Conservation (phyloP, 192 early-diverging fungal genomes). For the Podila epicladia region DNA sequence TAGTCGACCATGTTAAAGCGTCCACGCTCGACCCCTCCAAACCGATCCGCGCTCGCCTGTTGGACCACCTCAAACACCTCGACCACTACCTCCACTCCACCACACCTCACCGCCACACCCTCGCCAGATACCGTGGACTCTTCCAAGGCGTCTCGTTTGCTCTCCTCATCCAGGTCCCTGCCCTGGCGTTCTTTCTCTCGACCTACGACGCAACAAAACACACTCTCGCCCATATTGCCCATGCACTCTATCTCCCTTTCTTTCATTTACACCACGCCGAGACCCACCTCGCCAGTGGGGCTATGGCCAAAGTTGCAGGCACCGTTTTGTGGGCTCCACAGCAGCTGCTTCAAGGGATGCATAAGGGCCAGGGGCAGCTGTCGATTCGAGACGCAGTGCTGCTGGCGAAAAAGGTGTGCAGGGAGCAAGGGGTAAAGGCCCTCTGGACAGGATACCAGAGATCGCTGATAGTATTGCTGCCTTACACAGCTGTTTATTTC, state of each 20-base stretch:
- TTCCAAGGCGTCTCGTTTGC: slow-evolving; percentile 34
- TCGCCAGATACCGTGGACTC: slow-evolving; percentile 14
- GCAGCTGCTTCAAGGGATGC: slow-evolving; percentile 26
- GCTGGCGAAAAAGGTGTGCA: slow-evolving; percentile 13
- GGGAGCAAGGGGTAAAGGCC: neutral
- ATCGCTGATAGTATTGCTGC: slow-evolving; percentile 15
- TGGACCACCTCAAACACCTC: neutral
- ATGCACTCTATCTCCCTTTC: neutral
- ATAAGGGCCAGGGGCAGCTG: slow-evolving; percentile 11
- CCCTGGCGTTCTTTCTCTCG: slow-evolving; percentile 36
- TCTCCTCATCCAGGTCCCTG: slow-evolving; percentile 31
- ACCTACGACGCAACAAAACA: slow-evolving; percentile 36
- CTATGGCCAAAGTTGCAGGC: slow-evolving; percentile 33
- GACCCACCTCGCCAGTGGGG: slow-evolving; percentile 30
- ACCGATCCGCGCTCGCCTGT: neutral
- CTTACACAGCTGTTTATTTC: slow-evolving; percentile 38
- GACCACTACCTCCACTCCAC: neutral
- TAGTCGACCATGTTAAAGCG: slow-evolving; percentile 31
- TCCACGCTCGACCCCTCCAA: slow-evolving; percentile 15
- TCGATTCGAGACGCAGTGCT: slow-evolving; percentile 14
- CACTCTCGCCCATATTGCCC: slow-evolving; percentile 5
- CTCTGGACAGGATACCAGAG: slow-evolving; percentile 32
- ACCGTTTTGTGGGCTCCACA: slow-evolving; percentile 30
- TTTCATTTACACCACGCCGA: slow-evolving; percentile 19
- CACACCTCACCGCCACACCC: neutral